Percentiles rank a stretch among this genome's conserved stretches.
Evolutionary conservation across 441 rosid genomes (phyloP).

Genomic region (Populus hybrid): DNA sequence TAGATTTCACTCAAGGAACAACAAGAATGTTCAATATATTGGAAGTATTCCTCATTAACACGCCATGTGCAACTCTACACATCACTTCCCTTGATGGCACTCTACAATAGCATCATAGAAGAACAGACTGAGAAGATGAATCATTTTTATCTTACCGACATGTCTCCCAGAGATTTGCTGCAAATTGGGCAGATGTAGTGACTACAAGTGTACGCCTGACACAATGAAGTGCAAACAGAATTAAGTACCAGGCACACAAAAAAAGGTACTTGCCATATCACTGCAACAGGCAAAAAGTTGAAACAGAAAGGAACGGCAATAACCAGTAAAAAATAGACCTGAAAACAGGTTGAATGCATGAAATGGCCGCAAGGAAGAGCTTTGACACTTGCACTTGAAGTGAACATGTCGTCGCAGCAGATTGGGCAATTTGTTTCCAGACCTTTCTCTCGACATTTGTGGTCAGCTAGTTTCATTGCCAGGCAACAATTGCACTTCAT

Average conservation of each 20-base stretch:
- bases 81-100: background rate
- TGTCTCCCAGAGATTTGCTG: slow-evolving; percentile 82
- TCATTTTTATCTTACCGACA: slow-evolving; percentile 51
- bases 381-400: slow-evolving; percentile 63
- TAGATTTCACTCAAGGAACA: background rate
- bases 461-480: slow-evolving; percentile 60
- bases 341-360: slow-evolving; percentile 85
- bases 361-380: slow-evolving; percentile 83
- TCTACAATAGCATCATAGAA: background rate
- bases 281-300: slow-evolving; percentile 13
- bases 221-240: slow-evolving; percentile 9
- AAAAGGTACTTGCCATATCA: background rate
- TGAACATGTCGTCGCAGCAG: slow-evolving; percentile 68
- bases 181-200: slow-evolving; percentile 77
- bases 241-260: slow-evolving; percentile 10
- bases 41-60: background rate
- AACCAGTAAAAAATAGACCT: slow-evolving; percentile 38
- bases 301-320: background rate
- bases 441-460: slow-evolving; percentile 72
- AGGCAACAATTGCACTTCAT: slow-evolving; percentile 81
- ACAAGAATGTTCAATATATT: background rate
- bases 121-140: slow-evolving; percentile 2
- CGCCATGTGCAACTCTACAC: background rate
- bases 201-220: slow-evolving; percentile 75
- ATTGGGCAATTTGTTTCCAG: slow-evolving; percentile 78